phyloP scores from a whole-genome alignment of 257 asterid genomes.

The Cruciata laevipes region DNA sequence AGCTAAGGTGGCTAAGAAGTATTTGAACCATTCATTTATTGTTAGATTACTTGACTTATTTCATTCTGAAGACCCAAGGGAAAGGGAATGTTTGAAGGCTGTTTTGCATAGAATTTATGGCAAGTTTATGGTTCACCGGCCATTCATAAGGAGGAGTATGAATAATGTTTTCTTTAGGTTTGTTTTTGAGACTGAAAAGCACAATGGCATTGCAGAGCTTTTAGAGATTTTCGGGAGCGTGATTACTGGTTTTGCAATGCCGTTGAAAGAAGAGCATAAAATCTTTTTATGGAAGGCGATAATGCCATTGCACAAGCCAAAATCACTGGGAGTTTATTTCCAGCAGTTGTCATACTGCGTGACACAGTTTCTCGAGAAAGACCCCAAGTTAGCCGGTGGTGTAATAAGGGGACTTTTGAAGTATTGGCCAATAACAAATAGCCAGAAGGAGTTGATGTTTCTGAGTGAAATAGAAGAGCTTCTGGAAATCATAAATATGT shows the following conservation, averaged over 20 bases:
- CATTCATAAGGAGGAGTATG: conserved; percentile 64
- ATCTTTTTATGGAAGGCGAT: conserved; percentile 55
- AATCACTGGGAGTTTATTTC: conserved; percentile 63
- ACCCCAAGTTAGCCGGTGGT: conserved; percentile 60
- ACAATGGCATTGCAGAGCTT: conserved; percentile 72
- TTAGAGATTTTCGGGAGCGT: conserved; percentile 90
- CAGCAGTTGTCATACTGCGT: conserved; percentile 78
- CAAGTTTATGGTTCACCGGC: conserved; percentile 71
- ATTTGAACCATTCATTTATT: conserved; percentile 56
- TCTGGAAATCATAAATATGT: conserved; percentile 58
- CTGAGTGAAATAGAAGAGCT: conserved; percentile 83
- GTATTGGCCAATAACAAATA: conserved; percentile 79
- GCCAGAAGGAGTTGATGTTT: conserved; percentile 88
- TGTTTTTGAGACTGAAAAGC: conserved; percentile 66
- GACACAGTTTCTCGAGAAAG: conserved; percentile 72
- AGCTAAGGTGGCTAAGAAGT: conserved; percentile 63
- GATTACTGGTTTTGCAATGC: conserved; percentile 80
- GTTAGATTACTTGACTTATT: conserved; percentile 57
- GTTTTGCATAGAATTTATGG: conserved; percentile 81
- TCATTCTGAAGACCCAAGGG: conserved; percentile 88
- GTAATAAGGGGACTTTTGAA: conserved; percentile 66
- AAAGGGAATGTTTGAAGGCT: conserved; percentile 71
- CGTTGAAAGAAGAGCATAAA: conserved; percentile 84
- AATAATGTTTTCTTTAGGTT: conserved; percentile 63
- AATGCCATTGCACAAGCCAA: conserved; percentile 80